phyloP scores from a whole-genome alignment of 768 basidiomycete genomes.

The Pisolithus microcarpus region DNA sequence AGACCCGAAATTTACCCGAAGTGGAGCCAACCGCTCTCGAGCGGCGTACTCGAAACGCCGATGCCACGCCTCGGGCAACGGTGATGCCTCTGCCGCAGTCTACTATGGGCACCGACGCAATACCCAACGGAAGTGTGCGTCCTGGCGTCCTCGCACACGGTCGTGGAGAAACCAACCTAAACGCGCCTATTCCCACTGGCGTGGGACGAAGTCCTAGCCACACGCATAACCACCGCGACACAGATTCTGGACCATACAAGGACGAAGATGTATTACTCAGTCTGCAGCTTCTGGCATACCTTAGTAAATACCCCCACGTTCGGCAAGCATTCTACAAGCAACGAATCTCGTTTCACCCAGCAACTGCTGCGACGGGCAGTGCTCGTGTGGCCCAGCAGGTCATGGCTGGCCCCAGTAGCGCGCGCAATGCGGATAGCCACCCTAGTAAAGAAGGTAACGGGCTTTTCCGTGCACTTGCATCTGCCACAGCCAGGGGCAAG shows the following conservation, averaged over 20 bases:
- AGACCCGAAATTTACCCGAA: slow-evolving; percentile 23
- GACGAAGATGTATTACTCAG: slow-evolving; percentile 92
- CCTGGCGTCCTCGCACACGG: slow-evolving; percentile 6
- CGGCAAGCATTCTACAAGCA: slow-evolving; percentile 92
- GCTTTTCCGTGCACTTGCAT: slow-evolving; percentile 42
- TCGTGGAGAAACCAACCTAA: slow-evolving; percentile 14
- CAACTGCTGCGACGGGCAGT: slow-evolving; percentile 40
- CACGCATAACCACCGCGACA: slow-evolving; percentile 33
- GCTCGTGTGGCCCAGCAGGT: slow-evolving; percentile 22
- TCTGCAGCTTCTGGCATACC: slow-evolving; percentile 89
- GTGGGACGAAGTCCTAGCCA: slow-evolving; percentile 24
- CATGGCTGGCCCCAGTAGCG: slow-evolving; percentile 21
- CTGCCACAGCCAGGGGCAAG: slow-evolving; percentile 39
- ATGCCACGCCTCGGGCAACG: slow-evolving; percentile 59
- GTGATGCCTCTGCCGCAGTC: slow-evolving; percentile 45
- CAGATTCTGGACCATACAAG: slow-evolving; percentile 63
- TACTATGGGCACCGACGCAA: slow-evolving; percentile 10
- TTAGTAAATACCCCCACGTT: slow-evolving; percentile 97
- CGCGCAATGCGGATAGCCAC: slow-evolving; percentile 9
- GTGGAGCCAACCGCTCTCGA: slow-evolving; percentile 21
- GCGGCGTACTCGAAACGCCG: slow-evolving; percentile 34
- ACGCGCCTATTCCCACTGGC: slow-evolving; percentile 9
- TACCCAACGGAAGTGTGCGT: slow-evolving; percentile 12
- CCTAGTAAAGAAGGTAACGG: slow-evolving; percentile 29
- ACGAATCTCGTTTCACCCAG: slow-evolving; percentile 75